Base-by-base conservation (phyloP, 192 early-diverging fungal species). In the Pecoramyces ruminantium region DNA sequence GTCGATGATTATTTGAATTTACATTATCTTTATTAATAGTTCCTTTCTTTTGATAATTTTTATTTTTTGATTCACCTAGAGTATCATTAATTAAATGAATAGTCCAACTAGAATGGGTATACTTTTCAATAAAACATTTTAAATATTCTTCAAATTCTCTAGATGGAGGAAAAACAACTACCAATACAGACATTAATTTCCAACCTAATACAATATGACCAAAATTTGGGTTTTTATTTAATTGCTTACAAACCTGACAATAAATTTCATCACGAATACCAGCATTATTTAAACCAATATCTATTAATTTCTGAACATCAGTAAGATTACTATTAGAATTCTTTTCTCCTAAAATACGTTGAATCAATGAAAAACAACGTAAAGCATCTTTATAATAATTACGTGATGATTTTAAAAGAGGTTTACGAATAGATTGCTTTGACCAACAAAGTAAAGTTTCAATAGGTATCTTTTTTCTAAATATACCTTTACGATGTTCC, bases 181-280 rank as follows among this genome's bases (percentile, higher is more conserved):
- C 88, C 29, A 97, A 83, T 67, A 95, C 93, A 79, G 90, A 91
- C 79, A 96, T 84, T 77, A 98, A 85, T 80, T 92, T 85, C 97
- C 97, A 98, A 27, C 96, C 97, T 79, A 51, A 51, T 6, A 51
- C 42, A 51, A 51, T 51, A 21, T 51, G 42, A 21, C 18, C 18
- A 51, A 51, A 51, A 21, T 51, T 51, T 51, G 42, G 42, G 13
- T 51, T 51, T 21, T 51, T 51, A 51, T 17, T 51, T 51, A 51
- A 51, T 51, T 51, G 42, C 6, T 51, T 96, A 87, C 94, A 95
- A 29, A 97, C 83, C 88, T 98, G 97, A 77, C 95, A 95, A 82
- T 94, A 96, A 78, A 96, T 94, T 84, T 98, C 97, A 83, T 98
- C 97, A 34, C 96, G 89, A 83, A 98, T 84, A 38, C 89, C 88